A percentile compares a stretch with the other conserved stretches of the same genome.
These are phyloP conservation scores for Penicillium goetzii DNA, from an alignment of 495 filamentous ascomycete genomes.

Conservation along the genomic window DNA sequence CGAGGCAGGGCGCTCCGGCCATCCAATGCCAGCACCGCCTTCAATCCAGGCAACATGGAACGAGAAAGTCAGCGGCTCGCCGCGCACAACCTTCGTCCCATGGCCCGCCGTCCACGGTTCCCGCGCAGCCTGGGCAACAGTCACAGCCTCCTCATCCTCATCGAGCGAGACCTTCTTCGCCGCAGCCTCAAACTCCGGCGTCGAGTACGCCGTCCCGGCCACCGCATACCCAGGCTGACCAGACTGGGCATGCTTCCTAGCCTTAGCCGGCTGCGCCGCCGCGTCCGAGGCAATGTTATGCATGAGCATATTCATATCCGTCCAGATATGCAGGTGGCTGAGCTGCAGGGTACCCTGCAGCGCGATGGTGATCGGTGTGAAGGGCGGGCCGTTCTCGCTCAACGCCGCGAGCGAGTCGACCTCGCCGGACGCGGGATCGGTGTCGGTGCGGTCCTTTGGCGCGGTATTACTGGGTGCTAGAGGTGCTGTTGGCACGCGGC, in stretches of 20 bases:
- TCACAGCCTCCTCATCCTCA: slow-evolving; percentile 39
- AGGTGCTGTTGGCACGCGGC: slow-evolving; percentile 84
- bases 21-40: slow-evolving; percentile 57
- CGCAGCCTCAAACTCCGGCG: slow-evolving; percentile 64
- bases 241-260: slow-evolving; percentile 27
- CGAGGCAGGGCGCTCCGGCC: slow-evolving; percentile 35
- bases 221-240: slow-evolving; percentile 68
- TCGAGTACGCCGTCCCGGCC: slow-evolving; percentile 84
- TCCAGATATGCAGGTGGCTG: slow-evolving; percentile 88
- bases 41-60: slow-evolving; percentile 89
- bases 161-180: slow-evolving; percentile 37
- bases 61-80: slow-evolving; percentile 77
- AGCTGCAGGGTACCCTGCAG: slow-evolving; percentile 86
- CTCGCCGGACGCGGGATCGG: slow-evolving; percentile 22
- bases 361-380: slow-evolving; percentile 76
- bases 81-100: slow-evolving; percentile 74
- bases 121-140: slow-evolving; percentile 43
- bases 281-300: slow-evolving; percentile 63
- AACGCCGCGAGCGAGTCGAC: slow-evolving; percentile 34
- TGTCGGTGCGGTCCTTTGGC: slow-evolving; percentile 12
- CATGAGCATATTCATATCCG: slow-evolving; percentile 82
- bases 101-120: slow-evolving; percentile 53
- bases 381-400: slow-evolving; percentile 49
- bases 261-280: slow-evolving; percentile 29
- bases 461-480: slow-evolving; percentile 29